A percentile compares a stretch with the other conserved stretches of the same genome.
Conservation (phyloP, 2,329 filamentous ascomycete genomes). For the Mollisia scopiformis region DNA sequence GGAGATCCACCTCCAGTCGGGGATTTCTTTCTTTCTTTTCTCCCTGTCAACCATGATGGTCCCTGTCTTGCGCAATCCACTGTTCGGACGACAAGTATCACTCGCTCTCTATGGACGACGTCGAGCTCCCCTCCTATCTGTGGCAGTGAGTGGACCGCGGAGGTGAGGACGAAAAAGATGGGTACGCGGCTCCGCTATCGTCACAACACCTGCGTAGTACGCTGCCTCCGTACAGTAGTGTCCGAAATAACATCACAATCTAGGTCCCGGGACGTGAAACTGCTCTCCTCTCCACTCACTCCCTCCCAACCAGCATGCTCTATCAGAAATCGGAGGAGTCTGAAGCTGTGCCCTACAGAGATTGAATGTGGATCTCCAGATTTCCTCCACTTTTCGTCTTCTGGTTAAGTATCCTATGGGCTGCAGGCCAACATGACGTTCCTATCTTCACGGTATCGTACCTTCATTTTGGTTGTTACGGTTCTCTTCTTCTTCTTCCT, state of each 20-base stretch:
- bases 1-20: slow-evolving; percentile 1
- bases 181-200: slow-evolving; percentile 19
- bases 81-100: slow-evolving; percentile 14
- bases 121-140: not conserved
- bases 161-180: slow-evolving; percentile 8
- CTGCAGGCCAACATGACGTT: not conserved
- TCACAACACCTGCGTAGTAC: slow-evolving; percentile 8
- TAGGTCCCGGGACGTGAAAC: slow-evolving; percentile 7
- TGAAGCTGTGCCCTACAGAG: not conserved
- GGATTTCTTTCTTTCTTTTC: not conserved
- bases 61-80: not conserved
- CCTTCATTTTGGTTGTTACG: slow-evolving; percentile 6
- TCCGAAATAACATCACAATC: not conserved
- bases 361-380: not conserved
- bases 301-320: not conserved
- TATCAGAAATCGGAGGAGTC: not conserved
- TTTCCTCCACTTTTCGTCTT: not conserved
- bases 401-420: slow-evolving; percentile 5
- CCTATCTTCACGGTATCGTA: slow-evolving; percentile 4
- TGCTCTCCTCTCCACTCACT: too few species aligned
- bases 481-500: slow-evolving; percentile 7
- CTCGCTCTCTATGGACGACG: not conserved
- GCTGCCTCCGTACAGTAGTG: too few species aligned
- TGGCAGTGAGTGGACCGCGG: not conserved
- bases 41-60: not conserved